Evolutionary conservation across 768 basidiomycete species (phyloP).

Genomic region (Pulveroboletus sp.): DNA sequence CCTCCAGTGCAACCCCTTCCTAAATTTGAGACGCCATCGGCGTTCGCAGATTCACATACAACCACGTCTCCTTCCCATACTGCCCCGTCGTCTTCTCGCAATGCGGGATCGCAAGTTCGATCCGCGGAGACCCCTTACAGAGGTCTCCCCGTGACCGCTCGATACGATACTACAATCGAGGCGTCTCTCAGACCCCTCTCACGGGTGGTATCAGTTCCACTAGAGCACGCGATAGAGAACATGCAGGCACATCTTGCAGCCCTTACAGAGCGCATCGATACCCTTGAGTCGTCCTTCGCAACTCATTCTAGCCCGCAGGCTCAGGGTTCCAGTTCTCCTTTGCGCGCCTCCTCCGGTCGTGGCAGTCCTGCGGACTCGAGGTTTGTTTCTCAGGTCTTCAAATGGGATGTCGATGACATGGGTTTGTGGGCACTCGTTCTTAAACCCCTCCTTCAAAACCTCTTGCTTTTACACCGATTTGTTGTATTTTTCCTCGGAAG

Average conservation of each 20-base stretch:
- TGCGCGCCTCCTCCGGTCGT: constrained; percentile 37
- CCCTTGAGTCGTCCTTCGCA: constrained; percentile 44
- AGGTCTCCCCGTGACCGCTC: constrained; percentile 30
- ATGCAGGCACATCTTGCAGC: constrained; percentile 81
- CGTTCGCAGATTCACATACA: constrained; percentile 51
- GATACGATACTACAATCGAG: constrained; percentile 32
- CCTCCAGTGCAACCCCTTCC: constrained; percentile 72
- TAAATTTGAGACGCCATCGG: constrained; percentile 65
- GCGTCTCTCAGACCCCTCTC: constrained; percentile 42
- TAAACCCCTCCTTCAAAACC: constrained; percentile 53
- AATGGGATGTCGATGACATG: constrained; percentile 76
- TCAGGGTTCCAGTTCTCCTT: constrained; percentile 40
- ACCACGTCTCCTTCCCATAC: constrained; percentile 36
- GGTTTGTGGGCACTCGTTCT: constrained; percentile 79
- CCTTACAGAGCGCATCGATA: constrained; percentile 77
- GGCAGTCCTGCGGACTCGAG: constrained; percentile 38
- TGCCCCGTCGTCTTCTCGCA: constrained; percentile 36
- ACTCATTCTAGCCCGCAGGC: constrained; percentile 24
- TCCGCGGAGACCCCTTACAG: constrained; percentile 35
- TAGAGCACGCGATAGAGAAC: constrained; percentile 76
- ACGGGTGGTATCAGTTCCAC: constrained; percentile 22
- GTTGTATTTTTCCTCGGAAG: constrained; percentile 54
- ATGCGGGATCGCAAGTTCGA: constrained; percentile 35
- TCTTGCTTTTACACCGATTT: constrained; percentile 46
- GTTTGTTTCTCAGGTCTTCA: constrained; percentile 21